Conservation (phyloP, 208 protist species). For the Naegleria lovaniensis region DNA sequence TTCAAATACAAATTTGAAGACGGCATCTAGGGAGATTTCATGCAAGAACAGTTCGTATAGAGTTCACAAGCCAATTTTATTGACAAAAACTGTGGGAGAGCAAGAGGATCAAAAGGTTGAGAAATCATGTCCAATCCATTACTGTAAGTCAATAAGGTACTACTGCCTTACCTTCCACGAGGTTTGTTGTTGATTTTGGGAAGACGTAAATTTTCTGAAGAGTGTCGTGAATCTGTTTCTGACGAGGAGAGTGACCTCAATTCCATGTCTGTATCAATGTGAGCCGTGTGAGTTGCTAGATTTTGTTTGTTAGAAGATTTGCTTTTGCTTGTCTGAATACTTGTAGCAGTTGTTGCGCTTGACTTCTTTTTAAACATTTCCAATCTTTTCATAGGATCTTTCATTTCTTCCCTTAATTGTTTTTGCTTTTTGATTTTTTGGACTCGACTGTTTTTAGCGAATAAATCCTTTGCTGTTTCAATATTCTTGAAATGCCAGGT, state of each 20-base stretch:
- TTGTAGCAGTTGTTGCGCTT: not conserved
- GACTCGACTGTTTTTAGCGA: not conserved
- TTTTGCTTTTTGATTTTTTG: not conserved
- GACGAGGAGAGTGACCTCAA: not conserved
- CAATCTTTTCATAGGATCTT: not conserved
- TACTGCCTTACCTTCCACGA: too few species aligned
- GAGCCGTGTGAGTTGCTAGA: not conserved
- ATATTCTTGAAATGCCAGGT: not conserved
- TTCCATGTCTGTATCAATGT: not conserved
- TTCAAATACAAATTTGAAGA: too few species aligned
- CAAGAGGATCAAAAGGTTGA: too few species aligned
- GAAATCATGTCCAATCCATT: too few species aligned
- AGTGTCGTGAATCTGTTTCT: not conserved
- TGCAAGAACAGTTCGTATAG: too few species aligned
- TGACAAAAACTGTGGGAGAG: too few species aligned
- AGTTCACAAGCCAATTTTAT: too few species aligned
- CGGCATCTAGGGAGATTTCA: too few species aligned
- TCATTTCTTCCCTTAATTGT: not conserved
- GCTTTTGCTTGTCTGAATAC: too few species aligned
- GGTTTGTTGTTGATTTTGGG: not conserved
- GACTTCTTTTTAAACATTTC: not conserved
- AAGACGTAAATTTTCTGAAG: not conserved
- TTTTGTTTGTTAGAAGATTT: not conserved
- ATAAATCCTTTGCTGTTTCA: not conserved
- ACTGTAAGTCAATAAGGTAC: too few species aligned